Base-by-base conservation (phyloP, 2,329 filamentous ascomycete species). In the Alternaria rosae region DNA sequence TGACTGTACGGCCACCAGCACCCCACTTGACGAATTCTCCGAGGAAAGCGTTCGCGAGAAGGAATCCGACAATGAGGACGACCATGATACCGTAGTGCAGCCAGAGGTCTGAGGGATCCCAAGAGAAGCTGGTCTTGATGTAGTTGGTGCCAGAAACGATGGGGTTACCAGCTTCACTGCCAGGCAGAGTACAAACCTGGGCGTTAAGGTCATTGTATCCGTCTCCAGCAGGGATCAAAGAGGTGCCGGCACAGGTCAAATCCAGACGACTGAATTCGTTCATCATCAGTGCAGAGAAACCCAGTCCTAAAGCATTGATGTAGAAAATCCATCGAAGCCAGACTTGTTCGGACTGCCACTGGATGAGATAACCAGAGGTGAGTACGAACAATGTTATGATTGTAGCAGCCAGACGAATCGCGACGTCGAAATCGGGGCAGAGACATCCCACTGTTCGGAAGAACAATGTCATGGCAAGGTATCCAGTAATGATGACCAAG, bases 261-360 rank as follows among this genome's bases (percentile, higher is more conserved):
- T 89, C 84, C 43, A 92, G 83, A 11, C 86, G 81, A 35, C 85
- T 84, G 71, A 97, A 97, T 74, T 97, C 93, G 72, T 97, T 97
- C 71, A 92, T 88, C 92, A 97, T 95, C 79, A 97, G 79, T 2
- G 88, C 83, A 11, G 89, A 86, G 74, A 97, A 96, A 0, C 89
- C 87, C 3, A 95, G 84, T 47, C 91, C 92, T 2, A 96, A 84
- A 1, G 92, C 91, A 65, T 95, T 89, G 48, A 94, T 82, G 75
- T 92, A 95, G 78, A 91, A 92, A 63, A 96, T 87, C 92, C 92
- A 96, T 66, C 89, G 85, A 70, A 91, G 91, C 92, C 92, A 97
- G 0, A 89, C 88, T 69, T 93, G 90, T 70, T 92, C 87, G 3
- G 83, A 87, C 52, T 90, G 86, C 76, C 91, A 93, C 75, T 93